Base-by-base conservation (phyloP, 2,329 filamentous ascomycete species). In the Aspergillus versicolor region DNA sequence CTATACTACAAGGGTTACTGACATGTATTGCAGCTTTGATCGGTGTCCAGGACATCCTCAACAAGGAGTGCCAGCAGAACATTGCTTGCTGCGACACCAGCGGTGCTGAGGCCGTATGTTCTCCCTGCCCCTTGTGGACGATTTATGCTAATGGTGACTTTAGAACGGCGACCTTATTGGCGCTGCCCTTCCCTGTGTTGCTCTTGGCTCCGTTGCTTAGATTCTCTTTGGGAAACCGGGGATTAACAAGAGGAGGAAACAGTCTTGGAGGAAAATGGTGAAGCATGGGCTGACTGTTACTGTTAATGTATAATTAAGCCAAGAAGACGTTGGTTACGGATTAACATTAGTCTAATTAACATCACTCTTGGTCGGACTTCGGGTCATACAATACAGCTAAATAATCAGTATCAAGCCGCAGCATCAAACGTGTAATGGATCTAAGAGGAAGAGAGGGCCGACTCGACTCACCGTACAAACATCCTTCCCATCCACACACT, bases 401-500 rank as follows among this genome's bases (percentile, higher is more conserved):
- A 15, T n/a, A n/a, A 32, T 43, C 22, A 32, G 50, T 46, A 46
- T 19, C 15, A 21, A 2, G 7, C 24, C 9, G 21, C 21, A 21
- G 21, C 21, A 21, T 21, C 21, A 21, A 21, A 19, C 17, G 17
- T 19, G 17, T 19, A 19, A 19, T 19, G 17, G 17, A 19, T 19
- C 17, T 19, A 19, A 19, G 4, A 15, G 32, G 13, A 37, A 24
- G 15, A n/a, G 43, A 19, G 24, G 38, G 24, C 44, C 17, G 17
- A 19, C 70, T 42, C n/a, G 46, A 48, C 70, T 42, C 45, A 86
- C 70, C 66, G 79, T 81, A 59, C 83, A 84, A 1, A 73, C 70
- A 27, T 82, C 82, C 3, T 83, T 84, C 2, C 81, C 79, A 66
- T 89, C 87, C 57, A 85, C 81, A 69, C 87, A 90, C 54, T 84